A percentile compares a stretch with the other conserved stretches of the same genome.
phyloP scores from a whole-genome alignment of 73 alveolate species.

The Paramecium sonneborni region DNA sequence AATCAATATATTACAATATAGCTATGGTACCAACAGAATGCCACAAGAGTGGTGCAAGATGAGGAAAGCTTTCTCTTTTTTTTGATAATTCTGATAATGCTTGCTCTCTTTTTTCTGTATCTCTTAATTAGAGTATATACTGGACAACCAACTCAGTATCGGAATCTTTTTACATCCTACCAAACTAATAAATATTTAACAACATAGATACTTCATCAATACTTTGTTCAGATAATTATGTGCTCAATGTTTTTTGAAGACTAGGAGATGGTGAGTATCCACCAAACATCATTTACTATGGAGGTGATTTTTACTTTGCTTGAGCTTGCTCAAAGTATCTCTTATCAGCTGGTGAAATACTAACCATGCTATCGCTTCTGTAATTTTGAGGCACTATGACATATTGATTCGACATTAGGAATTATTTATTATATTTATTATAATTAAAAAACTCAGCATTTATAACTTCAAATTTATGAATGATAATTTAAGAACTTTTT shows the following conservation, averaged over 20 bases:
- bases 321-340: not conserved
- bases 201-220: not conserved
- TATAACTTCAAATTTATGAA: too few species aligned
- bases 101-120: constrained; percentile 87
- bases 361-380: not conserved
- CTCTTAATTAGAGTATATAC: constrained; percentile 73
- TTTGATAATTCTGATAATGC: constrained; percentile 93
- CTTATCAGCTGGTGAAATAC: not conserved
- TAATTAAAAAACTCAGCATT: not conserved
- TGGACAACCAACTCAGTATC: constrained; percentile 57
- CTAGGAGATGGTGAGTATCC: not conserved
- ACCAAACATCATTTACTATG: not conserved
- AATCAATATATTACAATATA: constrained; percentile 72
- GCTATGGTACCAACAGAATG: constrained; percentile 97
- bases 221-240: not conserved
- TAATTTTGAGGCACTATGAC: not conserved
- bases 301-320: not conserved
- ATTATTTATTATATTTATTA: not conserved
- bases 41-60: constrained; percentile 96
- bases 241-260: not conserved
- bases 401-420: not conserved
- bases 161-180: constrained; percentile 1
- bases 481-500: too few species aligned
- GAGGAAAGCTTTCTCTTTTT: constrained; percentile 89
- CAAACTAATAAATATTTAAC: not conserved